Base-by-base conservation (phyloP, 176 grass and related monocot species). In the Melocanna baccifera region DNA sequence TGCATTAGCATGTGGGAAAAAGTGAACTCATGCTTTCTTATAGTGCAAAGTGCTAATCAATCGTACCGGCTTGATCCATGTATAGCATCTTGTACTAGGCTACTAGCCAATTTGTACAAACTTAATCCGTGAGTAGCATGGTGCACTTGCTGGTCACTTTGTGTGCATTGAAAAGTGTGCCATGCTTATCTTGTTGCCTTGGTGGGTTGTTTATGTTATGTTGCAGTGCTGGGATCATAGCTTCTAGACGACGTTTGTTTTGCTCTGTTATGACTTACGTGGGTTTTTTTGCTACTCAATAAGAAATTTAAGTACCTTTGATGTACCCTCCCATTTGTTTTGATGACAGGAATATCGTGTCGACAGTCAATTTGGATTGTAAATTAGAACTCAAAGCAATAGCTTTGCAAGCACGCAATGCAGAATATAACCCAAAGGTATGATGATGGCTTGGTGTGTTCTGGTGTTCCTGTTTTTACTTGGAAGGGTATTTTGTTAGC, bases 351-450 rank as follows among this genome's bases (percentile, higher is more conserved):
- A 98, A 98, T 71, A 98, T 98, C 0, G 96, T 98, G 32, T 98
- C 96, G 8, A 98, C 96, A 4, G 96, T 98, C 58, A 98, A 98
- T 90, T 87, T 98, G 85, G 96, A 98, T 53, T 98, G 96, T 45
- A 98, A 98, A 29, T 83, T 98, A 77, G 96, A 96, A 22, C 93
- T 98, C 64, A 98, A 98, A 89, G 77, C 91, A 18, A 98, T 98
- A 55, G 96, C 96, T 85, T 57, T 98, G 71, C 96, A 98, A 87
- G 93, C 96, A 10, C 89, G 96, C 18, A 98, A 98, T 87, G 96
- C 96, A 2, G 96, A 98, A 58, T 98, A 98, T 73, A 98, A 98
- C 50, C 96, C 96, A 1, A 98, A 98, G 96, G 96, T 98, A 89
- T 53, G 74, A 18, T 51, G 22, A 15, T 70, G 6, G 73, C 55